These are phyloP conservation scores for Trematosphaeria pertusa DNA, from an alignment of 2,329 filamentous ascomycete genomes.

Conservation along the genomic window DNA sequence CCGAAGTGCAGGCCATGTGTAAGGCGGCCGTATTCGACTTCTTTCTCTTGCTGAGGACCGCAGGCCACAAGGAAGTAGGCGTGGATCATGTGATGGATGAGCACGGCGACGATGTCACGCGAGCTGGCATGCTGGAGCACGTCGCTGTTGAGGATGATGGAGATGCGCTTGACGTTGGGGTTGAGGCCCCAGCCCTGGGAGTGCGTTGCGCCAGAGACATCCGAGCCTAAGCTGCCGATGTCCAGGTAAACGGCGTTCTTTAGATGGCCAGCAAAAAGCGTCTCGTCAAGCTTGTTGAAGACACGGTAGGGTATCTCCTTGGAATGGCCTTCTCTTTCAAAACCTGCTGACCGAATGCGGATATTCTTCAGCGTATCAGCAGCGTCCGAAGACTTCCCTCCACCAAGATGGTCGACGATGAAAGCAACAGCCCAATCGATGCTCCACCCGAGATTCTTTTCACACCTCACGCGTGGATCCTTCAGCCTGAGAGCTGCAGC, in stretches of 20 bases:
- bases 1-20: conserved; percentile 49
- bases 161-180: conserved; percentile 40
- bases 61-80: conserved; percentile 54
- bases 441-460: conserved; percentile 46
- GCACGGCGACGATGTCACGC: conserved; percentile 43
- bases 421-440: conserved; percentile 53
- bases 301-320: conserved; percentile 40
- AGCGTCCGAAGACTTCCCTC: conserved; percentile 23
- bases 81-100: conserved; percentile 57
- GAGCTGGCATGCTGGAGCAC: conserved; percentile 32
- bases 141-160: conserved; percentile 42
- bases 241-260: conserved; percentile 47
- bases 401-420: conserved; percentile 41
- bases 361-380: conserved; percentile 25
- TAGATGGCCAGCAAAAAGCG: conserved; percentile 47
- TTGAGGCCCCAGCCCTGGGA: conserved; percentile 36
- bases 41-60: conserved; percentile 41
- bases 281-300: conserved; percentile 47
- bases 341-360: conserved; percentile 18
- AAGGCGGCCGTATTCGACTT: conserved; percentile 44
- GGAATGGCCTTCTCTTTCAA: conserved; percentile 22
- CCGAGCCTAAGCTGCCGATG: conserved; percentile 29
- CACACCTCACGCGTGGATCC: conserved; percentile 28
- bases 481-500: conserved; percentile 20
- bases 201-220: conserved; percentile 47